These are phyloP conservation scores for Backusella circina DNA, from an alignment of 192 early-diverging fungal species.

Conservation along the genomic window DNA sequence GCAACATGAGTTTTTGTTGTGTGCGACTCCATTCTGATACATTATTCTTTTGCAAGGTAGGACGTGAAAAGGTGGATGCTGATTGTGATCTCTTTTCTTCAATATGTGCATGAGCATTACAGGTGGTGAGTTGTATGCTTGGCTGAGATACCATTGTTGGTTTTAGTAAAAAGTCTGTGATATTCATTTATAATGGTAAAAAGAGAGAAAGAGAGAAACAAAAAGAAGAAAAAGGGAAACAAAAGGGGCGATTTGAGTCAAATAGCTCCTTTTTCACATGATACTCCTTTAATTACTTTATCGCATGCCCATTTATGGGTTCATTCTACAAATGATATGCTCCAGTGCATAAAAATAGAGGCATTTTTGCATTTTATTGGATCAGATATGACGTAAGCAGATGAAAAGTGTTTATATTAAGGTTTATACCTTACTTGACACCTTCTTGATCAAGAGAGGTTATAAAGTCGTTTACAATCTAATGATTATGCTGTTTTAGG, in stretches of 20 bases:
- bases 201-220: not conserved
- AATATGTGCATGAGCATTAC: constrained; percentile 4
- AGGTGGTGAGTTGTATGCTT: constrained; percentile 3
- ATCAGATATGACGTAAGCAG: not conserved
- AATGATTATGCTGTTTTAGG: too few species aligned
- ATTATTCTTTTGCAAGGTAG: not conserved
- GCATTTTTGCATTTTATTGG: not conserved
- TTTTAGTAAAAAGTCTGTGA: not conserved
- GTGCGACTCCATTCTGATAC: constrained; percentile 22
- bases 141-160: not conserved
- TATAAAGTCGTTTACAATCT: too few species aligned
- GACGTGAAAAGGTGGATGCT: not conserved
- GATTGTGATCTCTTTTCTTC: not conserved
- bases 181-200: not conserved
- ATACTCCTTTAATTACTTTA: not conserved
- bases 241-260: constrained; percentile 6
- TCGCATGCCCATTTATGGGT: not conserved
- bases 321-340: not conserved
- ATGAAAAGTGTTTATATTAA: not conserved
- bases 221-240: not conserved
- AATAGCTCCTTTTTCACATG: constrained; percentile 7
- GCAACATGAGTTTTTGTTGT: constrained; percentile 43
- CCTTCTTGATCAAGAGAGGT: too few species aligned
- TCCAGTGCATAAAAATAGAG: not conserved
- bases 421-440: too few species aligned